Conservation (phyloP, 768 basidiomycete species). For the Galerina marginata region DNA sequence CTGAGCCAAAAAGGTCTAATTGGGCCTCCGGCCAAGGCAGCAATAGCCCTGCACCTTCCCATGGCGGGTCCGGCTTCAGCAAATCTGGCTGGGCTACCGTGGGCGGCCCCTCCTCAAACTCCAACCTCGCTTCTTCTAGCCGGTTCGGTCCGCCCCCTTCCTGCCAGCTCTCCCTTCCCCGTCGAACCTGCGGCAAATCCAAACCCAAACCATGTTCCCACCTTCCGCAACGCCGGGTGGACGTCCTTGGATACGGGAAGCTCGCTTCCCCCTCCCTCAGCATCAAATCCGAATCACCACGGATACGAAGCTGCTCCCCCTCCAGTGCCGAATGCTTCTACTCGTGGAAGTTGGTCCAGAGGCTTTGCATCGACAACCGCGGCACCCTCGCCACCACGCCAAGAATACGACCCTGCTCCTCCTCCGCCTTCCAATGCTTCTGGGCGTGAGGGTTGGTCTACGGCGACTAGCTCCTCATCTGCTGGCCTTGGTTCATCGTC, state of each 20-base stretch:
- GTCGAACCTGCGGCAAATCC: background rate
- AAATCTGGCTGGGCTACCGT: slow-evolving; percentile 59
- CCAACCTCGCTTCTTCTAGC: slow-evolving; percentile 19
- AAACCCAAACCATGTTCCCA: slow-evolving; percentile 17
- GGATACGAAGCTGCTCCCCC: slow-evolving; percentile 11
- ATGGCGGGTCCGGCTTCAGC: slow-evolving; percentile 41
- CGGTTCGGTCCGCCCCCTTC: slow-evolving; percentile 7
- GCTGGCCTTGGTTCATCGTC: slow-evolving; percentile 12
- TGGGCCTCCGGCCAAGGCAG: slow-evolving; percentile 50
- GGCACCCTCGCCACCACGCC: too few relatives aligned
- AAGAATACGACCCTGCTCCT: background rate
- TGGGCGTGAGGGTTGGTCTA: slow-evolving; percentile 7
- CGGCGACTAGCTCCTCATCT: slow-evolving; percentile 1
- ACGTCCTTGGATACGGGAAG: slow-evolving; percentile 63
- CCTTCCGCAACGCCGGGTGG: slow-evolving; percentile 63
- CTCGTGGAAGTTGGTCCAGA: background rate
- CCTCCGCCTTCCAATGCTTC: background rate
- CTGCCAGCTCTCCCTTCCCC: background rate
- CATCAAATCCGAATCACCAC: slow-evolving; percentile 8
- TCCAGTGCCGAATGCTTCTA: background rate
- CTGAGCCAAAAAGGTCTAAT: slow-evolving; percentile 49
- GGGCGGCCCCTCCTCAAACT: slow-evolving; percentile 26
- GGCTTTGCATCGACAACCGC: too few relatives aligned
- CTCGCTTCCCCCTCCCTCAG: slow-evolving; percentile 30
- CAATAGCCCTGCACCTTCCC: slow-evolving; percentile 20